Evolutionary conservation across 768 basidiomycete species (phyloP).

Genomic region (Favolaschia claudopus): DNA sequence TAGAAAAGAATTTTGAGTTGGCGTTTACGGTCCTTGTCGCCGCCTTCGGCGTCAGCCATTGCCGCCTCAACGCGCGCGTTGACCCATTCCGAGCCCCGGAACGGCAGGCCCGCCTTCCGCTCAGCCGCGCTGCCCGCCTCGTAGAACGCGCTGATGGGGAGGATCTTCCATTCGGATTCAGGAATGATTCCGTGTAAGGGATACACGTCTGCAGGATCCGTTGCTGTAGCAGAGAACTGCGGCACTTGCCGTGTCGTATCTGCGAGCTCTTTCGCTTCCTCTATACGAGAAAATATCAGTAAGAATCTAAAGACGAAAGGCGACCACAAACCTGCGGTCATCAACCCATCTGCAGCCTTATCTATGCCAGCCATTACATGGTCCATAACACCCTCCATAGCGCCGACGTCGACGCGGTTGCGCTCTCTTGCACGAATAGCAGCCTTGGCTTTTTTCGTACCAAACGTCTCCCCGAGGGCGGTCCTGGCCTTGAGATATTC

Average conservation of each 20-base stretch:
- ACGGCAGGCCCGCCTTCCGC: conserved; percentile 66
- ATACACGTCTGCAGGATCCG: conserved; percentile 77
- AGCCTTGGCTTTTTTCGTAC: conserved; percentile 92
- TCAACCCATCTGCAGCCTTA: conserved; percentile 70
- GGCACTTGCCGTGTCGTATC: conserved; percentile 81
- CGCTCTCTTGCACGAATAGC: conserved; percentile 86
- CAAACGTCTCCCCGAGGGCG: conserved; percentile 90
- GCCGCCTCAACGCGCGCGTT: conserved; percentile 63
- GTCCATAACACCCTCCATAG: conserved; percentile 85
- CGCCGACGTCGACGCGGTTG: conserved; percentile 87
- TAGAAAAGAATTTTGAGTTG: conserved; percentile 71
- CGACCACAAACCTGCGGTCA: conserved; percentile 66
- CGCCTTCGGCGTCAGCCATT: conserved; percentile 58
- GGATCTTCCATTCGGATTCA: conserved; percentile 78
- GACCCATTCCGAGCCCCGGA: conserved; percentile 71
- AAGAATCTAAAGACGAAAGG: not conserved
- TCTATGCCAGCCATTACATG: conserved; percentile 88
- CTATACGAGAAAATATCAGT: conserved; percentile 42
- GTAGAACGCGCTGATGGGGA: conserved; percentile 65
- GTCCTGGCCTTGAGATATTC: conserved; percentile 72
- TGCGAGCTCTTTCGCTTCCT: conserved; percentile 69
- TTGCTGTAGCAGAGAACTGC: conserved; percentile 69
- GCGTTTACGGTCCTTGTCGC: conserved; percentile 67
- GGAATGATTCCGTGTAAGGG: conserved; percentile 79
- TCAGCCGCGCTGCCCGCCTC: conserved; percentile 56